Conservation (phyloP, 306 rosid genomes). For the Trichosanthes cucumerina region DNA sequence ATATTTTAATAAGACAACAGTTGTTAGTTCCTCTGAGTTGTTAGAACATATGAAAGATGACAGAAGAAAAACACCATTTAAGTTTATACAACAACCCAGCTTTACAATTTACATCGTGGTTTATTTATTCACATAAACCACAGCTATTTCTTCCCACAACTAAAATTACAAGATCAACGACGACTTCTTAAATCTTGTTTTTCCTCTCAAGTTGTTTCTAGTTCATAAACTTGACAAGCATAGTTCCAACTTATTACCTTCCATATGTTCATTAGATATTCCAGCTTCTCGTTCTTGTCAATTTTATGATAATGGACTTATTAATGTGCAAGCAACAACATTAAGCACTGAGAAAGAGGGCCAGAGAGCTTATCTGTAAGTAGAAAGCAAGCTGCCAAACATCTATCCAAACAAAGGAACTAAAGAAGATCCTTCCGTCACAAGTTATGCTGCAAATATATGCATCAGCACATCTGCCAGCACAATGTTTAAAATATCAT, state of each 20-base stretch:
- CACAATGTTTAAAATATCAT: neutral
- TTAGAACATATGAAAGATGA: neutral
- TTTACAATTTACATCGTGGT: neutral
- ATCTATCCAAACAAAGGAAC: slow-evolving; percentile 29
- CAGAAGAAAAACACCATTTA: neutral
- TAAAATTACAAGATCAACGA: neutral
- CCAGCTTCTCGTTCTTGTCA: slow-evolving; percentile 80
- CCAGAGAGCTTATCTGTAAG: slow-evolving; percentile 20
- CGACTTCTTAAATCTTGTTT: too few species aligned
- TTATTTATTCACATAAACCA: neutral
- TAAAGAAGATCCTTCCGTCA: slow-evolving; percentile 16
- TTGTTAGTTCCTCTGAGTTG: neutral
- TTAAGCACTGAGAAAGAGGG: neutral
- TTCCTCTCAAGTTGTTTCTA: too few species aligned
- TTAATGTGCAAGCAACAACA: neutral
- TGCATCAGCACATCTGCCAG: neutral
- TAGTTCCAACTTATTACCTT: slow-evolving; percentile 79
- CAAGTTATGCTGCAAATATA: neutral
- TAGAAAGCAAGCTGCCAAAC: slow-evolving; percentile 35
- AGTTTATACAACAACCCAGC: neutral
- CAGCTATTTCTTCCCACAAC: neutral
- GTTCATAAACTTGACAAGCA: slow-evolving; percentile 8
- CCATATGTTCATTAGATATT: slow-evolving; percentile 87
- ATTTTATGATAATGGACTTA: slow-evolving; percentile 19
- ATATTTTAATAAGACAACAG: too few species aligned